Conservation (phyloP, 1,139 yeast genomes). For the Candida sojae region DNA sequence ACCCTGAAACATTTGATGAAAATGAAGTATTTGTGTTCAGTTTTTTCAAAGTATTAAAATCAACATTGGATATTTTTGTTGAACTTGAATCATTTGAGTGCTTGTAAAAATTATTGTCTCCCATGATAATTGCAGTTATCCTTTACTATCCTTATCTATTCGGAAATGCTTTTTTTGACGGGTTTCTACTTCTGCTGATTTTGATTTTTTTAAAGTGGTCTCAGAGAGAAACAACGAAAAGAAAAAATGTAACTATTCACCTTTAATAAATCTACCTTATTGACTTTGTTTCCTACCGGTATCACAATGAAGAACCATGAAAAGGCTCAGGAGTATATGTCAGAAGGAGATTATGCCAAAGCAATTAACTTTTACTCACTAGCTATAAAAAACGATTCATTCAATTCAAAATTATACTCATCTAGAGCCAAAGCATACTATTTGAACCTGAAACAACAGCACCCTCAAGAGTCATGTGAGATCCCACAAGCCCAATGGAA, state of each 20-base stretch:
- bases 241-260: no score
- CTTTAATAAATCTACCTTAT: no score
- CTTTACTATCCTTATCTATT: no score
- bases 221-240: no score
- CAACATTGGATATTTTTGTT: slow-evolving; percentile 35
- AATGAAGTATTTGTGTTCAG: slow-evolving; percentile 34
- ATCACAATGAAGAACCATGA: slow-evolving; percentile 8
- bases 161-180: no score
- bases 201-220: no score
- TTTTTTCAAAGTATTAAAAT: slow-evolving; percentile 41
- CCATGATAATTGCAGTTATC: not conserved
- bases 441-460: slow-evolving; percentile 5
- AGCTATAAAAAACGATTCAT: slow-evolving; percentile 17
- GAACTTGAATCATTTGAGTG: slow-evolving; percentile 25
- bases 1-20: slow-evolving; percentile 22
- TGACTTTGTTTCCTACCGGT: no score
- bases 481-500: slow-evolving; percentile 17
- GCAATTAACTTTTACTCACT: slow-evolving; percentile 21
- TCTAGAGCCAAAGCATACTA: slow-evolving; percentile 21
- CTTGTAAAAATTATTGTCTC: slow-evolving; percentile 15
- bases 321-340: slow-evolving; percentile 14
- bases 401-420: slow-evolving; percentile 16
- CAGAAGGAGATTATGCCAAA: slow-evolving; percentile 17
- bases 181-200: no score
- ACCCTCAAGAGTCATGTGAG: slow-evolving; percentile 4